Percentiles rank a stretch among this genome's conserved stretches.
Evolutionary conservation across 306 rosid genomes (phyloP).

Genomic region (Malus fusca): DNA sequence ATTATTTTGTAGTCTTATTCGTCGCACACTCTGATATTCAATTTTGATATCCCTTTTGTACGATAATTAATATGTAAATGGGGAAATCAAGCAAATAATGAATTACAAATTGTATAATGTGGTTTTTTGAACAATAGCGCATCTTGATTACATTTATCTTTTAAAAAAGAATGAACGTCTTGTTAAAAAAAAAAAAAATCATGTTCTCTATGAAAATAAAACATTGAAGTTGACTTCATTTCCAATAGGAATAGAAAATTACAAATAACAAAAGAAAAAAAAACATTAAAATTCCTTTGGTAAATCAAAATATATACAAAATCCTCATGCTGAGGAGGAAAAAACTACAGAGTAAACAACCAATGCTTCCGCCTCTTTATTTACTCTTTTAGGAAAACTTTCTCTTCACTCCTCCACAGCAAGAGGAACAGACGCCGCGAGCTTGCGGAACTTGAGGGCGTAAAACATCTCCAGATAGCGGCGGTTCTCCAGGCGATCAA

Average conservation of each 20-base stretch:
- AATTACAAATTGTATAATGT: too few relatives aligned
- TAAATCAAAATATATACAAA: constrained; percentile 28
- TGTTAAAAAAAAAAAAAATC: too few relatives aligned
- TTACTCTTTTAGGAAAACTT: constrained; percentile 17
- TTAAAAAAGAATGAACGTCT: too few relatives aligned
- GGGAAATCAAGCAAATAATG: too few relatives aligned
- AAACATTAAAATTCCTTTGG: not conserved
- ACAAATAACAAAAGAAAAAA: not conserved
- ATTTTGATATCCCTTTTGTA: too few relatives aligned
- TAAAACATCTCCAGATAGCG: constrained; percentile 97
- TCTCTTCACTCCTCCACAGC: constrained; percentile 45
- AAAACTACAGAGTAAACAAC: constrained; percentile 26
- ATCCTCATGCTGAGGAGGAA: constrained; percentile 7
- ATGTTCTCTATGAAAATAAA: too few relatives aligned
- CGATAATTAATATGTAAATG: too few relatives aligned
- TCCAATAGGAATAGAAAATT: constrained; percentile 10
- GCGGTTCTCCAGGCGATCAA: constrained; percentile 88
- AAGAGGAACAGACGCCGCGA: constrained; percentile 83
- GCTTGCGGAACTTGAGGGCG: constrained; percentile 89
- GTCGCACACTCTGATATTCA: too few relatives aligned
- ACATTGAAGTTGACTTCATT: not conserved
- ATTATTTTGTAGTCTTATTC: too few relatives aligned
- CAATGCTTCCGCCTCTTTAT: constrained; percentile 35
- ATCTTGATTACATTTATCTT: too few relatives aligned
- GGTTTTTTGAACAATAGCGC: too few relatives aligned